phyloP scores from a whole-genome alignment of 805 yeast genomes.

The Kuraishia floccosa region DNA sequence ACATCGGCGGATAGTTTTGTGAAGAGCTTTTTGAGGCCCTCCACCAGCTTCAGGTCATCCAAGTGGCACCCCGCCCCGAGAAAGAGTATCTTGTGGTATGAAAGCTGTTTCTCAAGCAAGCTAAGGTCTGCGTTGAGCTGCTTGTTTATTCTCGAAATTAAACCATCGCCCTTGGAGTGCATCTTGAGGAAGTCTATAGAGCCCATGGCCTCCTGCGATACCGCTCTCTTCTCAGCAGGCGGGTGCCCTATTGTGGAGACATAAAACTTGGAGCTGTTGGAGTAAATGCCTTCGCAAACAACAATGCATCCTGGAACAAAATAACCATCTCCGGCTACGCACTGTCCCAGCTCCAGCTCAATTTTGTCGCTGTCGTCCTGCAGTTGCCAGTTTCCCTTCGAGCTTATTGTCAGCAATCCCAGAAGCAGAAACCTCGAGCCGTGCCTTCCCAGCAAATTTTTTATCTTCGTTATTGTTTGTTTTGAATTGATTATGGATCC shows the following conservation, averaged over 20 bases:
- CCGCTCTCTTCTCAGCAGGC: slow-evolving; percentile 67
- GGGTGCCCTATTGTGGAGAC: slow-evolving; percentile 79
- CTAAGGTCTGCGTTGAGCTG: slow-evolving; percentile 43
- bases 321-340: slow-evolving; percentile 53
- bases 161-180: slow-evolving; percentile 10
- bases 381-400: slow-evolving; percentile 58
- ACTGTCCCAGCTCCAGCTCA: slow-evolving; percentile 51
- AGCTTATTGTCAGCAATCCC: slow-evolving; percentile 59
- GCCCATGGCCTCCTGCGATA: slow-evolving; percentile 63
- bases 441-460: slow-evolving; percentile 78
- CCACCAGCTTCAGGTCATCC: slow-evolving; percentile 46
- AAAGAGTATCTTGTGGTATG: slow-evolving; percentile 49
- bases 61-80: slow-evolving; percentile 69
- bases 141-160: slow-evolving; percentile 44
- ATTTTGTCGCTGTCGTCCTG: slow-evolving; percentile 78
- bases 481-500: slow-evolving; percentile 9
- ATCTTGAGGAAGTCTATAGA: slow-evolving; percentile 49
- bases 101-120: slow-evolving; percentile 41
- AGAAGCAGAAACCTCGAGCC: slow-evolving; percentile 65
- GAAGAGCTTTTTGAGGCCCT: slow-evolving; percentile 58
- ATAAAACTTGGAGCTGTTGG: slow-evolving; percentile 58
- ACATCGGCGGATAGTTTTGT: slow-evolving; percentile 37
- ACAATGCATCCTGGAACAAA: slow-evolving; percentile 69
- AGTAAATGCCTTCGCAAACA: slow-evolving; percentile 77
- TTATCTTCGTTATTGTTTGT: slow-evolving; percentile 53